Conservation (phyloP, 306 rosid genomes). For the Styphnolobium japonicum region DNA sequence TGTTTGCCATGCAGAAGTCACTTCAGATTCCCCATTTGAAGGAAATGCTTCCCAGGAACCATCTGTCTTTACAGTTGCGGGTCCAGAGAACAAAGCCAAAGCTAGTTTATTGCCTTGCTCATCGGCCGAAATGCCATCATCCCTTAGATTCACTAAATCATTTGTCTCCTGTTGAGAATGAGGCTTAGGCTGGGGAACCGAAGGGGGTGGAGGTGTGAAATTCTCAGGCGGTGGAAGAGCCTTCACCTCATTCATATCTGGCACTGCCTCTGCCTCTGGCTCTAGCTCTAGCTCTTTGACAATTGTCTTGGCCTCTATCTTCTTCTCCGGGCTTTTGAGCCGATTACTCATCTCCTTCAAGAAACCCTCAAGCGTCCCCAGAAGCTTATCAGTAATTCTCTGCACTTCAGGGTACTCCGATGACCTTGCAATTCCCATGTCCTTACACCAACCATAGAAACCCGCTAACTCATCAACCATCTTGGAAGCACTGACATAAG, state of each 20-base stretch:
- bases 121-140: conserved; percentile 59
- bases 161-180: conserved; percentile 36
- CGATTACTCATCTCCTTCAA: conserved; percentile 54
- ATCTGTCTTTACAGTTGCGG: conserved; percentile 37
- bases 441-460: conserved; percentile 84
- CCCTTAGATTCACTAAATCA: conserved; percentile 74
- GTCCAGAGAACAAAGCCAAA: conserved; percentile 69
- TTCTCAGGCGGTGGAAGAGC: conserved; percentile 76
- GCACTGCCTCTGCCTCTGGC: conserved; percentile 14
- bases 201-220: conserved; percentile 38
- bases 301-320: conserved; percentile 35
- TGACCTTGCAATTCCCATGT: conserved; percentile 66
- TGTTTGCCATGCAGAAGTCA: conserved; percentile 75
- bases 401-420: conserved; percentile 83
- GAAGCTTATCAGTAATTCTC: conserved; percentile 59
- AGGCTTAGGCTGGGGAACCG: conserved; percentile 26
- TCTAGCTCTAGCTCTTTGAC: conserved; percentile 31
- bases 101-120: conserved; percentile 82
- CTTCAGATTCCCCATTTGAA: conserved; percentile 56
- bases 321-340: conserved; percentile 49
- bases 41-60: conserved; percentile 83
- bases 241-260: conserved; percentile 51
- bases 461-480: conserved; percentile 62
- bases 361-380: conserved; percentile 69
- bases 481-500: conserved; percentile 62